Percentiles rank a stretch among this genome's conserved stretches.
Evolutionary conservation across 305 asterid species (phyloP).

Genomic region (Fraxinus albicans): DNA sequence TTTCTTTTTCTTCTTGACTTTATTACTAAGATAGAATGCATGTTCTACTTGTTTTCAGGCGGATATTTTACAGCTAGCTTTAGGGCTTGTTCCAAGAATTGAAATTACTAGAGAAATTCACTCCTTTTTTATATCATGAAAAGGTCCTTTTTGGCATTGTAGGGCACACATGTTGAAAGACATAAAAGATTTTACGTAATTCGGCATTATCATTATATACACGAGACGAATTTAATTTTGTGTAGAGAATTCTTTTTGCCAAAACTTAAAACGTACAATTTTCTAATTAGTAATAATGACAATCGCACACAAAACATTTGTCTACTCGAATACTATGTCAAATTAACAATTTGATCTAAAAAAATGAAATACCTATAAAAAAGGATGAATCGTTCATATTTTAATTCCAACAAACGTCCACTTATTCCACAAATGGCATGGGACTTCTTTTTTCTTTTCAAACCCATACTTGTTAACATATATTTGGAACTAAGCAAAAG

Average conservation of each 20-base stretch:
- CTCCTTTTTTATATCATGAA: conserved; percentile 38
- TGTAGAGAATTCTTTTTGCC: neutral
- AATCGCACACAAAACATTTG: neutral
- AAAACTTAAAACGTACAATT: neutral
- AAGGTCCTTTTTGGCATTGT: conserved; percentile 69
- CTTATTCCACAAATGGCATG: neutral
- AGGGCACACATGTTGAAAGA: conserved; percentile 20
- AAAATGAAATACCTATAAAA: neutral
- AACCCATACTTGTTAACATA: neutral
- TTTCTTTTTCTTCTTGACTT: conserved; percentile 32
- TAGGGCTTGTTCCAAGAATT: conserved; percentile 34
- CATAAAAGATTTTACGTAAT: neutral
- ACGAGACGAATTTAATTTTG: neutral
- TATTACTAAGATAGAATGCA: conserved; percentile 33
- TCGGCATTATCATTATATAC: neutral
- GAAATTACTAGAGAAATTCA: conserved; percentile 50
- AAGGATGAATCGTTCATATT: neutral
- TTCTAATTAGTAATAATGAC: neutral
- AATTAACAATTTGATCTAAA: neutral
- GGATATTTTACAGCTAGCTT: conserved; percentile 24
- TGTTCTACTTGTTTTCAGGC: conserved; percentile 21
- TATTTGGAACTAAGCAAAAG: neutral
- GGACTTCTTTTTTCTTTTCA: neutral
- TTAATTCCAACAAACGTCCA: neutral
- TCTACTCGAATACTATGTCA: neutral